Base-by-base conservation (phyloP, 306 rosid species). In the Inga leiocalycina region DNA sequence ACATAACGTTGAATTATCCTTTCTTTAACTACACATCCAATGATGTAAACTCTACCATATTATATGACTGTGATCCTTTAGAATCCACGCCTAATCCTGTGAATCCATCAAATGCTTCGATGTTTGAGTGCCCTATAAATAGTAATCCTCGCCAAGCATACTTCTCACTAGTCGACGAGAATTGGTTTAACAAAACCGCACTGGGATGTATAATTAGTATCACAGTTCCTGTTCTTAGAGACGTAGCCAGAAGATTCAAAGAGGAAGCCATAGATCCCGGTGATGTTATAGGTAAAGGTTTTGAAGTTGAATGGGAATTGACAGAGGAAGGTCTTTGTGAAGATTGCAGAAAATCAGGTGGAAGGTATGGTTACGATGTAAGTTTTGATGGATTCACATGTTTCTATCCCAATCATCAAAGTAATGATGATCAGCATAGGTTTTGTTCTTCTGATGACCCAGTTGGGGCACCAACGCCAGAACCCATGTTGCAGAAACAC, bases 221-320 rank as follows among this genome's bases (percentile, higher is more conserved):
- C 39, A 51, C 2, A 16, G 75, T 86, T 74, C 79, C 82, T 39
- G 71, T 81, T 3, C 59, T 71, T 4, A 39, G 2, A 43, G 35
- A 0, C 74, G 76, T 73, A 27, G 0, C 30, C 0, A 22, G 2
- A 7, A 70, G 44, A 19, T 27, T 43, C 19, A 5, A 22, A 5
- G 30, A 11, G 72, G 43, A 54, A 3, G 32, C 15, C 5, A 30
- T 10, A 2, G 17, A 3, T 6, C 70, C n/a, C 2, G 6, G 4
- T 6, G 9, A 37, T n/a, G 78, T 83, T 72, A 44, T 89, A 52
- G 69, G 3, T 6, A 6, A 79, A 51, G 92, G 88, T 48, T 89
- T 89, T 82, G 90, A 89, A 75, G 82, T 89, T 8, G 8, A 14
- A 10, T 89, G 89, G 88, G 34, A 27, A 20, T 70, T 65, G 41